Evolutionary conservation across 1,284 basidiomycete species (phyloP).

Genomic region (Apiotrichum mycotoxinovorans): DNA sequence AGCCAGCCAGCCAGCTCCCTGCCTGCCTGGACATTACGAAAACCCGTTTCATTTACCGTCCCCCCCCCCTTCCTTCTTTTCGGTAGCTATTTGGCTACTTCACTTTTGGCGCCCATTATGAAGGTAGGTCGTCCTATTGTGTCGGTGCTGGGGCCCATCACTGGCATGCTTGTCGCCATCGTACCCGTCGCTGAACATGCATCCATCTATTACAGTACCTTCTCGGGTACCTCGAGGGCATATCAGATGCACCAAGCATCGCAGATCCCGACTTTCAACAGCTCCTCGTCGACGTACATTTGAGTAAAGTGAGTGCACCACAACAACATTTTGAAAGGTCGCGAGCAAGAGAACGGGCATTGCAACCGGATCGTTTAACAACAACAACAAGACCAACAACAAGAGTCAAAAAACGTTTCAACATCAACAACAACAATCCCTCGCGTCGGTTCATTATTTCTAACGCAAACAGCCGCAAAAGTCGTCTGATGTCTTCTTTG

Average conservation of each 20-base stretch:
- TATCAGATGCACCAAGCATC: conserved; percentile 46
- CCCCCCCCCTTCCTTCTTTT: conserved; percentile 6
- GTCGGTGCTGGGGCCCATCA: no score
- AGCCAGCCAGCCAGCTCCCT: no score
- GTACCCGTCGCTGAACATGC: conserved; percentile 23
- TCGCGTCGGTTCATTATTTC: no score
- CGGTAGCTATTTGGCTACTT: no score
- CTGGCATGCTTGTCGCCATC: no score
- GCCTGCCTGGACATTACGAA: no score
- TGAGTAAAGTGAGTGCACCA: conserved; percentile 43
- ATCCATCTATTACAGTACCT: conserved; percentile 49
- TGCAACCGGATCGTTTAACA: background rate
- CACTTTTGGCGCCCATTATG: conserved; percentile 33
- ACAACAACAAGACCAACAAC: background rate
- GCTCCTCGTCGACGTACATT: conserved; percentile 49
- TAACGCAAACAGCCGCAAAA: conserved; percentile 53
- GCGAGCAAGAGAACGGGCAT: no score
- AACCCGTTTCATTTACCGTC: background rate
- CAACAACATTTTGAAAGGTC: background rate
- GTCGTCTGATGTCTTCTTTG: conserved; percentile 82
- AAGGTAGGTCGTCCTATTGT: conserved; percentile 37
- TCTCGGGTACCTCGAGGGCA: conserved; percentile 48
- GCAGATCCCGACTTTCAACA: conserved; percentile 48
- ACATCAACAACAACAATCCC: no score
- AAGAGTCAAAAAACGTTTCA: no score